Conservation (phyloP, 495 filamentous ascomycete species). For the Jackrogersella minutella region DNA sequence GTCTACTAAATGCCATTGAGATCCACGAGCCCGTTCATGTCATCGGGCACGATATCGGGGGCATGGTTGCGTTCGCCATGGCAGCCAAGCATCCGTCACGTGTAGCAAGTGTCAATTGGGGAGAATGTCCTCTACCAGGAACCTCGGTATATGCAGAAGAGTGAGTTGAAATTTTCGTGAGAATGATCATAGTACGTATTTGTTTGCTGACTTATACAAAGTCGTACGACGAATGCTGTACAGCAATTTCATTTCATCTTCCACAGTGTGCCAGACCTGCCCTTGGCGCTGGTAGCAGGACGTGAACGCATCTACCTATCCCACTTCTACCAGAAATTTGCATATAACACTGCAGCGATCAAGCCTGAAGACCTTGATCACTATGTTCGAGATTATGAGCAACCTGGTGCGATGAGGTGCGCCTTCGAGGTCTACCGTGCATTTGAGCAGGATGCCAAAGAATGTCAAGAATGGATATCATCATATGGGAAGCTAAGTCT, state of each 20-base stretch:
- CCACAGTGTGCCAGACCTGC: conserved; percentile 52
- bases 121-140: conserved; percentile 57
- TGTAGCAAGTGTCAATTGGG: conserved; percentile 51
- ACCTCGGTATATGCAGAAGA: conserved; percentile 43
- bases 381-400: conserved; percentile 48
- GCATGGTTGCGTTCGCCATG: conserved; percentile 55
- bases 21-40: conserved; percentile 52
- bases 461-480: conserved; percentile 47
- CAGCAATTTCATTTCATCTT: conserved; percentile 58
- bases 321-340: conserved; percentile 54
- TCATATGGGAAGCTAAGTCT: conserved; percentile 53
- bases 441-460: conserved; percentile 52
- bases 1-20: conserved; percentile 26
- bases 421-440: conserved; percentile 52
- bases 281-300: conserved; percentile 51
- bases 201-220: neutral
- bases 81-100: conserved; percentile 43
- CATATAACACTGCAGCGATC: conserved; percentile 50
- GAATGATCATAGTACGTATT: neutral
- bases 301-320: conserved; percentile 55
- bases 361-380: conserved; percentile 47
- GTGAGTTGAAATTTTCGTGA: neutral
- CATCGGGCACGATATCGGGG: conserved; percentile 58
- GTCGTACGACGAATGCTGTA: conserved; percentile 38
- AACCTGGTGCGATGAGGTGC: conserved; percentile 52